Evolutionary conservation across 768 basidiomycete species (phyloP).

Genomic region (Hericium alpestre): DNA sequence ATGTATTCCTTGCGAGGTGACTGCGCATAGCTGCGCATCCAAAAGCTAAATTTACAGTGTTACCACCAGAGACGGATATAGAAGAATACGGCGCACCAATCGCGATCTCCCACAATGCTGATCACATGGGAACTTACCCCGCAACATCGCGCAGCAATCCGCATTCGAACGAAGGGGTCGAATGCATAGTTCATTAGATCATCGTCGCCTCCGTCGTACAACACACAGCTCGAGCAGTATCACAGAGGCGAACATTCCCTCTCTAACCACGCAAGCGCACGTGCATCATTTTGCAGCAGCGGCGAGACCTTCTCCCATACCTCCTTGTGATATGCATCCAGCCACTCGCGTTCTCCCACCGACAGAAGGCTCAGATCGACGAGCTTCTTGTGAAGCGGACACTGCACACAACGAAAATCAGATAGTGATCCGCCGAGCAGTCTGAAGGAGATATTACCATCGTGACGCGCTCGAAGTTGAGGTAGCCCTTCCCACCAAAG

Average conservation of each 20-base stretch:
- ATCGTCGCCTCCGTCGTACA: neutral
- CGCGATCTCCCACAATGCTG: too few relatives aligned
- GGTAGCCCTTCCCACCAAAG: slow-evolving; percentile 75
- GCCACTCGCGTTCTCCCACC: slow-evolving; percentile 64
- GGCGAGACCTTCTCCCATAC: slow-evolving; percentile 56
- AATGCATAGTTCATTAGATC: too few relatives aligned
- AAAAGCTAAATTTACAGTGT: too few relatives aligned
- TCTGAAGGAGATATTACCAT: slow-evolving; percentile 43
- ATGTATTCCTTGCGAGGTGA: too few relatives aligned
- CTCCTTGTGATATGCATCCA: slow-evolving; percentile 77
- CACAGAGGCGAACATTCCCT: slow-evolving; percentile 38
- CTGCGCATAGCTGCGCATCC: too few relatives aligned
- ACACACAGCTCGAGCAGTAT: neutral
- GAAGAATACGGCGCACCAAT: too few relatives aligned
- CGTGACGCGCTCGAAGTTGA: slow-evolving; percentile 77
- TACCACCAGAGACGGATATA: too few relatives aligned
- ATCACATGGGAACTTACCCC: too few relatives aligned
- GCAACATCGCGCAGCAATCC: too few relatives aligned
- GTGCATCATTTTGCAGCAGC: slow-evolving; percentile 48
- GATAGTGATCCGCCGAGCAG: neutral
- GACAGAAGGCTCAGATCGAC: slow-evolving; percentile 35
- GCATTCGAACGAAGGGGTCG: too few relatives aligned
- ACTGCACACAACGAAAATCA: slow-evolving; percentile 25
- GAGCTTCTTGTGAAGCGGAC: slow-evolving; percentile 81
- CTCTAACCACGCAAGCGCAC: slow-evolving; percentile 54